A percentile compares a stretch with the other conserved stretches of the same genome.
Conservation (phyloP, 176 grass and related monocot genomes). For the Ananas comosus region DNA sequence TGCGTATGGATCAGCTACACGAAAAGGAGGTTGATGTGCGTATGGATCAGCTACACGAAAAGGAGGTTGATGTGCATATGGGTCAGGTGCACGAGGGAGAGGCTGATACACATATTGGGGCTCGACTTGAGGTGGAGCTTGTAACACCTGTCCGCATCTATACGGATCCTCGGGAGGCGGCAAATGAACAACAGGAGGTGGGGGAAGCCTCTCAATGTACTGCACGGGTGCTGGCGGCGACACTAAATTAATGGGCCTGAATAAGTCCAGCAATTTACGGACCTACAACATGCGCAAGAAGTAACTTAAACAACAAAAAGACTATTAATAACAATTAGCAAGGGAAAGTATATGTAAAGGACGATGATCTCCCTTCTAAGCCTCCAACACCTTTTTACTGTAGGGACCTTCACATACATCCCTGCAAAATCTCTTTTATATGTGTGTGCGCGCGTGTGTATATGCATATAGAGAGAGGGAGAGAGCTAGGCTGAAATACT, state of each 20-base stretch:
- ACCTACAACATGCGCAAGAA: constrained; percentile 35
- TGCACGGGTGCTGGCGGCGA: not conserved
- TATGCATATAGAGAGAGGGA: too few species aligned
- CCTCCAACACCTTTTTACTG: too few species aligned
- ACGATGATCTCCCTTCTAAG: too few species aligned
- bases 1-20: not conserved
- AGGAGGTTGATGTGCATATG: constrained; percentile 20
- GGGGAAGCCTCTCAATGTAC: constrained; percentile 27
- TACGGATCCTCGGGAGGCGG: constrained; percentile 28
- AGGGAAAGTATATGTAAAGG: too few species aligned
- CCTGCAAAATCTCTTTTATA: too few species aligned
- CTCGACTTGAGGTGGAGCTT: constrained; percentile 27
- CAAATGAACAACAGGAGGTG: constrained; percentile 23
- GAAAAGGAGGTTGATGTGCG: constrained; percentile 7
- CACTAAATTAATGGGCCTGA: constrained; percentile 11
- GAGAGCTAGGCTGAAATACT: too few species aligned
- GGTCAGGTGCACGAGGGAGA: not conserved
- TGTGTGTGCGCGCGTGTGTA: too few species aligned
- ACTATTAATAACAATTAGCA: too few species aligned
- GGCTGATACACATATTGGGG: constrained; percentile 20
- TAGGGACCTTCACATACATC: too few species aligned
- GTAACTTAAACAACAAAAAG: not conserved
- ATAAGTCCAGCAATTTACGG: constrained; percentile 35
- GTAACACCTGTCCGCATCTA: constrained; percentile 16
- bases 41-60: constrained; percentile 19